phyloP scores from a whole-genome alignment of 169 alveolate genomes.

The Perkinsus chesapeaki region DNA sequence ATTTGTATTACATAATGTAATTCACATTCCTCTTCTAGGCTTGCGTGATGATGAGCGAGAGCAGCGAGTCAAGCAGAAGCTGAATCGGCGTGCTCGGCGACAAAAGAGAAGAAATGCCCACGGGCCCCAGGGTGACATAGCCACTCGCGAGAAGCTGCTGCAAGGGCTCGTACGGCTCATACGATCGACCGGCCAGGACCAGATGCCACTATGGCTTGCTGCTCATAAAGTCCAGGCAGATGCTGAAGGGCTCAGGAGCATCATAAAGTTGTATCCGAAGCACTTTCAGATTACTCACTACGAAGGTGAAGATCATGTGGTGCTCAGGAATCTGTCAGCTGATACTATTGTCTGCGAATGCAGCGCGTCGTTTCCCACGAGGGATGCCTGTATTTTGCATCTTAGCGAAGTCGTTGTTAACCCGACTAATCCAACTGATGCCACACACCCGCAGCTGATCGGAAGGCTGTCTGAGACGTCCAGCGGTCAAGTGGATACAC shows the following conservation, averaged over 20 bases:
- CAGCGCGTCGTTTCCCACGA: background rate
- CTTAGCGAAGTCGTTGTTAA: background rate
- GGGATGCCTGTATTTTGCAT: background rate
- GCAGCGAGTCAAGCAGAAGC: background rate
- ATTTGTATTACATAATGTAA: background rate
- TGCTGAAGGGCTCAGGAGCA: background rate
- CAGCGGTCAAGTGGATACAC: background rate
- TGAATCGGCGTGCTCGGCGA: background rate
- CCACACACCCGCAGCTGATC: background rate
- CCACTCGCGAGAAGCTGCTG: background rate
- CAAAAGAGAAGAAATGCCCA: background rate
- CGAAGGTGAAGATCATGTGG: background rate
- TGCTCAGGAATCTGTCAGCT: background rate
- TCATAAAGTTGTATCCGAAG: background rate
- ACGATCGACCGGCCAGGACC: background rate
- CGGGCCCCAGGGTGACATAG: background rate
- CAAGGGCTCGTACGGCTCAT: background rate
- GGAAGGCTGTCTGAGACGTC: background rate
- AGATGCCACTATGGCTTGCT: background rate
- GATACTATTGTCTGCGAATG: background rate
- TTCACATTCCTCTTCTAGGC: background rate
- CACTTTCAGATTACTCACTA: background rate
- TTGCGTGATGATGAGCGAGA: background rate
- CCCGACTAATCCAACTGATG: background rate
- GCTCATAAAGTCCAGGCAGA: background rate